Evolutionary conservation across 1,284 basidiomycete species (phyloP).

Genomic region (Ceratobasidium sp.): DNA sequence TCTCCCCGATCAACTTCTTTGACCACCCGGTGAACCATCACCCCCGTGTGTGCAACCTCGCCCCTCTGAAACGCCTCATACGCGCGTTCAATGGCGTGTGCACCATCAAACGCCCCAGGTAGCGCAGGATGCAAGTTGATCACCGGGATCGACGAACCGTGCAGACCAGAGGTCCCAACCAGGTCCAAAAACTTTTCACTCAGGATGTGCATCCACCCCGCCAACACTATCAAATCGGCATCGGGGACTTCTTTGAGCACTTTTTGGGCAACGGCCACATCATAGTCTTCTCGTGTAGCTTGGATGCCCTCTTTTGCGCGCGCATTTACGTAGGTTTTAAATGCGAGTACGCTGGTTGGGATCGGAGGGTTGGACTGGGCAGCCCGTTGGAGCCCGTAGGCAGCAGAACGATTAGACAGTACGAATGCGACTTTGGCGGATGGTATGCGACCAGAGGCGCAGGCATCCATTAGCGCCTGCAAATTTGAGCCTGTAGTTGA

Average conservation of each 20-base stretch:
- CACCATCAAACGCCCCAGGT: slow-evolving; percentile 93
- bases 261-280: slow-evolving; percentile 77
- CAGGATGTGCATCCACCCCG: slow-evolving; percentile 98
- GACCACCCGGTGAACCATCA: slow-evolving; percentile 95
- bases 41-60: slow-evolving; percentile 78
- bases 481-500: slow-evolving; percentile 81
- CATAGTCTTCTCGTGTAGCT: slow-evolving; percentile 75
- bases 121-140: slow-evolving; percentile 98
- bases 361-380: slow-evolving; percentile 72
- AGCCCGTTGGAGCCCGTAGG: slow-evolving; percentile 87
- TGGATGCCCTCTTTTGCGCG: slow-evolving; percentile 22
- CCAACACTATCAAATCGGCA: slow-evolving; percentile 90
- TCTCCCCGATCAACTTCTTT: slow-evolving; percentile 92
- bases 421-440: slow-evolving; percentile 79
- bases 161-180: slow-evolving; percentile 36
- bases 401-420: slow-evolving; percentile 90
- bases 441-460: slow-evolving; percentile 64
- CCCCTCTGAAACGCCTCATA: slow-evolving; percentile 87
- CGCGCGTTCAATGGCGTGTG: slow-evolving; percentile 87
- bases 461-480: slow-evolving; percentile 92
- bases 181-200: slow-evolving; percentile 57
- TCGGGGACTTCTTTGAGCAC: slow-evolving; percentile 58
- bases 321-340: slow-evolving; percentile 83
- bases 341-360: slow-evolving; percentile 81
- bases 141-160: slow-evolving; percentile 73